phyloP scores from a whole-genome alignment of 169 alveolate species.

The Plasmodium berghei region DNA sequence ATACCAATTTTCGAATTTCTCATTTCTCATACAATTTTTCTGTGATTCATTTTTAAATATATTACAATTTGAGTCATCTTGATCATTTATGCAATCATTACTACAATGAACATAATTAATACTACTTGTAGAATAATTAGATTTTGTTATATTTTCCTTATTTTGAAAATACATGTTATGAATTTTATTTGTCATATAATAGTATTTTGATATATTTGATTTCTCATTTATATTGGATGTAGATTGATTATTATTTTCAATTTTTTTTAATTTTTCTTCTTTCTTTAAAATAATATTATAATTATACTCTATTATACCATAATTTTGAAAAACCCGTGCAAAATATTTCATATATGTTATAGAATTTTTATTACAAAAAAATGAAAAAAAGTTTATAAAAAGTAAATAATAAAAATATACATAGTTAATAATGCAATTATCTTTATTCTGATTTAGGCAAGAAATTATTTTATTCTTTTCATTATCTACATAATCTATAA shows the following conservation, averaged over 20 bases:
- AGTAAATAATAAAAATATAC: constrained; percentile 56
- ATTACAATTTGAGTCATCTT: neutral
- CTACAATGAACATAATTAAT: neutral
- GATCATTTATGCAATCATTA: neutral
- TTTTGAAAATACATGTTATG: neutral
- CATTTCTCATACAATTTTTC: neutral
- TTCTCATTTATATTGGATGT: neutral
- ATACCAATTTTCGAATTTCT: constrained; percentile 61
- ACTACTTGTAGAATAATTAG: neutral
- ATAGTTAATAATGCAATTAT: constrained; percentile 24
- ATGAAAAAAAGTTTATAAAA: constrained; percentile 66
- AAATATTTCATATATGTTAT: constrained; percentile 52
- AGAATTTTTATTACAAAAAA: constrained; percentile 71
- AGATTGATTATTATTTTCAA: neutral
- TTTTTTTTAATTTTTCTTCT: constrained; percentile 15
- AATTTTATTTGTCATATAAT: neutral
- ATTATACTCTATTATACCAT: constrained; percentile 50
- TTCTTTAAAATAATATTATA: constrained; percentile 1
- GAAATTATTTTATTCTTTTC: constrained; percentile 16
- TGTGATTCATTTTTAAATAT: neutral
- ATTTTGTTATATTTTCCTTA: neutral
- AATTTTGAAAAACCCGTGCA: constrained; percentile 39
- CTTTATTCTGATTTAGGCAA: neutral
- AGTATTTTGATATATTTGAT: neutral
- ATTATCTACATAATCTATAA: constrained; percentile 25